phyloP scores from a whole-genome alignment of 2,329 filamentous ascomycete species.

The Dothideomycetidae sp. region DNA sequence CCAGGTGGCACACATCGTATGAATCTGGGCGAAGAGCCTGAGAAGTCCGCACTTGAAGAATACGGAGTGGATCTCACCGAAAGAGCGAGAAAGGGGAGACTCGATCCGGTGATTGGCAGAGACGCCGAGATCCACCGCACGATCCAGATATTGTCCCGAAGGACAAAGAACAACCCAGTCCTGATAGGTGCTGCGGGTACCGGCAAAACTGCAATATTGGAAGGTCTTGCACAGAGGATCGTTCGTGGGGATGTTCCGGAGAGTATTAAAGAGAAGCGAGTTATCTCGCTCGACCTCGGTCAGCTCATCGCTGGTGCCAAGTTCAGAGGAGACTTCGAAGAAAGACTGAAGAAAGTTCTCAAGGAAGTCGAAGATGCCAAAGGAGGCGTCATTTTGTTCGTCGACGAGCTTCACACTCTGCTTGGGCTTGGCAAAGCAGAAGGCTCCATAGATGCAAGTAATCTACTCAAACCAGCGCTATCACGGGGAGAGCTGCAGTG shows the following conservation, averaged over 20 bases:
- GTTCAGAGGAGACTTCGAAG: conserved; percentile 91
- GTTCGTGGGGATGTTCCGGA: conserved; percentile 88
- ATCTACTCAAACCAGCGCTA: conserved; percentile 85
- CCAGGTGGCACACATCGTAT: conserved; percentile 89
- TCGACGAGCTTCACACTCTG: conserved; percentile 85
- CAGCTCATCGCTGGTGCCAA: conserved; percentile 92
- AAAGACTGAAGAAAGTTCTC: conserved; percentile 77
- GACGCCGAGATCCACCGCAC: conserved; percentile 85
- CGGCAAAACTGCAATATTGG: conserved; percentile 85
- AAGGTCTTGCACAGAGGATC: conserved; percentile 80
- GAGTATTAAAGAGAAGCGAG: conserved; percentile 85
- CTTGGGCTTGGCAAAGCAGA: conserved; percentile 89
- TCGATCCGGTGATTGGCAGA: conserved; percentile 90
- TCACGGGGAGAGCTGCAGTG: conserved; percentile 87
- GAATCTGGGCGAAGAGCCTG: conserved; percentile 60
- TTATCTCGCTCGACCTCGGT: conserved; percentile 76
- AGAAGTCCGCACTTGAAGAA: conserved; percentile 82
- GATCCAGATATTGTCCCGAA: conserved; percentile 80
- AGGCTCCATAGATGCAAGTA: conserved; percentile 91
- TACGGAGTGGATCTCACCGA: conserved; percentile 84
- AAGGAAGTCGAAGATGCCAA: conserved; percentile 83
- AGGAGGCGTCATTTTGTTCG: conserved; percentile 83
- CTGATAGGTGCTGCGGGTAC: conserved; percentile 85
- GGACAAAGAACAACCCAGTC: conserved; percentile 93
- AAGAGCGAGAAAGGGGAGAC: conserved; percentile 69